These are phyloP conservation scores for Candida tropicalis DNA, from an alignment of 1,139 yeast genomes.

Conservation along the genomic window DNA sequence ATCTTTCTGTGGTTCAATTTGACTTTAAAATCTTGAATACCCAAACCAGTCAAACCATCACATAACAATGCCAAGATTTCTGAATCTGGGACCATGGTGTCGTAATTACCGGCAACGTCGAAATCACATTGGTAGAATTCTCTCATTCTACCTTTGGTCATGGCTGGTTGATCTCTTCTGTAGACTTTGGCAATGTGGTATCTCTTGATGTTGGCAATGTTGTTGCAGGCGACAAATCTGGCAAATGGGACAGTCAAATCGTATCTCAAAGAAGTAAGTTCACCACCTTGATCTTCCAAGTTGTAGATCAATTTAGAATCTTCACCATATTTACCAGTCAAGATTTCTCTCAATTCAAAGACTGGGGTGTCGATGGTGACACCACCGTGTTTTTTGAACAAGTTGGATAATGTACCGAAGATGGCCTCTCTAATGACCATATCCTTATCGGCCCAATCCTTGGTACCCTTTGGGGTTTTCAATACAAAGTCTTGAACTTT, in stretches of 20 bases:
- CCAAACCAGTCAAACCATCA: constrained; percentile 82
- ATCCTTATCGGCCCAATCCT: constrained; percentile 98
- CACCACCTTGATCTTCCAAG: constrained; percentile 98
- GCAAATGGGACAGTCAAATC: constrained; percentile 98
- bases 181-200: constrained; percentile 97
- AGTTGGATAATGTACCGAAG: constrained; percentile 65
- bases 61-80: constrained; percentile 80
- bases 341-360: constrained; percentile 89
- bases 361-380: constrained; percentile 98
- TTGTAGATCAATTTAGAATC: constrained; percentile 95
- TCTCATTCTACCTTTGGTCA: constrained; percentile 99
- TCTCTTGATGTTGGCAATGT: constrained; percentile 84
- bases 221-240: constrained; percentile 93
- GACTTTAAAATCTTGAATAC: constrained; percentile 85
- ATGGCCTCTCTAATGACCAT: constrained; percentile 92
- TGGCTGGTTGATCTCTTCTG: constrained; percentile 98
- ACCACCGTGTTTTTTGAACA: constrained; percentile 96
- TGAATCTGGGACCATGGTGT: constrained; percentile 94
- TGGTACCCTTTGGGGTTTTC: constrained; percentile 96
- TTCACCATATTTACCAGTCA: constrained; percentile 97
- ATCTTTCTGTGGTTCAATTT: constrained; percentile 94
- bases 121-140: constrained; percentile 98
- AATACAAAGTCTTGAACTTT: constrained; percentile 58
- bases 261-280: constrained; percentile 88
- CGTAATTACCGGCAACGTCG: constrained; percentile 91